Conservation (phyloP, 2,329 filamentous ascomycete genomes). For the Xylariaceae sp. region DNA sequence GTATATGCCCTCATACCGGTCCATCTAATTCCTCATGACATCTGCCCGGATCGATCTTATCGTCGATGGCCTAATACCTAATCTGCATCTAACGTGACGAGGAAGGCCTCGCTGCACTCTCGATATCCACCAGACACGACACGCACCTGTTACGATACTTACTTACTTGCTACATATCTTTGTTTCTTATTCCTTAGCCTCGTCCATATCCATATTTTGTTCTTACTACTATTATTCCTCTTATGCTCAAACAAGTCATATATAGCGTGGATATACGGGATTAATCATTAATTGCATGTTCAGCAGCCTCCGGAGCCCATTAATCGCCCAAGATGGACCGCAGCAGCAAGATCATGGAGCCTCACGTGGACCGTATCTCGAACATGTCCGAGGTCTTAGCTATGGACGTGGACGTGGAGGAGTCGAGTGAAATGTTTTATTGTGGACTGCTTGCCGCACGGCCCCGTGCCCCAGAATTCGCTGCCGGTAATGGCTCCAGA, state of each 20-base stretch:
- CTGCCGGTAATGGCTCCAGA: conserved; percentile 22
- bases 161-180: not conserved
- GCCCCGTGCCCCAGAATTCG: conserved; percentile 35
- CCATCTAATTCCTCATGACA: not conserved
- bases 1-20: not conserved
- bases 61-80: not conserved
- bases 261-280: not conserved
- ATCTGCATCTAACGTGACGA: not conserved
- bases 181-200: not conserved
- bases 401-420: conserved; percentile 42
- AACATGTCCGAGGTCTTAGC: conserved; percentile 54
- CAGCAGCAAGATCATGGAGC: conserved; percentile 23
- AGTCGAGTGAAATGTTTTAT: conserved; percentile 43
- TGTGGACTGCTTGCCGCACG: conserved; percentile 51
- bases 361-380: conserved; percentile 32
- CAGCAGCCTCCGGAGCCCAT: not conserved
- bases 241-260: not conserved
- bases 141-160: not conserved
- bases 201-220: not conserved
- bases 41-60: not conserved
- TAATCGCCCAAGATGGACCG: conserved; percentile 14
- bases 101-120: not conserved
- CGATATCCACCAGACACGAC: not conserved
- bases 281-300: conserved; percentile 6
- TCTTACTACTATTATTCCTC: not conserved